Evolutionary conservation across 768 basidiomycete genomes (phyloP).

Genomic region (Mycena haematopus): DNA sequence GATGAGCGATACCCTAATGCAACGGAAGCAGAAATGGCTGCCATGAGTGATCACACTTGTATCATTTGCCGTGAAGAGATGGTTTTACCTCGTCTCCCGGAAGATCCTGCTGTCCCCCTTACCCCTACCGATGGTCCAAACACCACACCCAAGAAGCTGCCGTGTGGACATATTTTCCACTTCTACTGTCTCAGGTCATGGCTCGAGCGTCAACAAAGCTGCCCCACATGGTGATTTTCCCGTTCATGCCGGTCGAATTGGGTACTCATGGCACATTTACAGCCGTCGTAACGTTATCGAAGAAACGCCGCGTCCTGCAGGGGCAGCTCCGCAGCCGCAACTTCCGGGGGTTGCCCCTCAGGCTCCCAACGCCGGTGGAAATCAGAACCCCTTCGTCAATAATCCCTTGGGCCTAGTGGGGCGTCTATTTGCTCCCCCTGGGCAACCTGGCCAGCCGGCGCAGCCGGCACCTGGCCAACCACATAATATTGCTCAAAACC

Average conservation of each 20-base stretch:
- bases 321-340: slow-evolving; percentile 38
- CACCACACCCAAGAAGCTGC: slow-evolving; percentile 94
- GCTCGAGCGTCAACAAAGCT: slow-evolving; percentile 98
- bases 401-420: slow-evolving; percentile 61
- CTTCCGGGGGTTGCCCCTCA: slow-evolving; percentile 37
- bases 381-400: slow-evolving; percentile 47
- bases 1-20: slow-evolving; percentile 94
- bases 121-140: slow-evolving; percentile 74
- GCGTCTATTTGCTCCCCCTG: slow-evolving; percentile 60
- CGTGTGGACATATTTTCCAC: slow-evolving; percentile 98
- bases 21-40: slow-evolving; percentile 80
- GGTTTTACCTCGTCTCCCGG: slow-evolving; percentile 48
- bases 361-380: slow-evolving; percentile 36
- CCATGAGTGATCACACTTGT: slow-evolving; percentile 89
- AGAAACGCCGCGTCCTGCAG: slow-evolving; percentile 40
- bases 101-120: slow-evolving; percentile 37
- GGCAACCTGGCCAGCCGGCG: slow-evolving; percentile 23
- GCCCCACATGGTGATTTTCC: slow-evolving; percentile 89
- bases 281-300: slow-evolving; percentile 85
- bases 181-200: slow-evolving; percentile 96
- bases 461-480: slow-evolving; percentile 47
- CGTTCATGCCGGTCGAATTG: slow-evolving; percentile 23
- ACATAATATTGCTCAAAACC: slow-evolving; percentile 36
- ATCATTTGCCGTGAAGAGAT: slow-evolving; percentile 99
- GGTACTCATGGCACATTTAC: slow-evolving; percentile 8